Conservation (phyloP, 805 yeast species). For the Zygosaccharomyces kombuchaensis region DNA sequence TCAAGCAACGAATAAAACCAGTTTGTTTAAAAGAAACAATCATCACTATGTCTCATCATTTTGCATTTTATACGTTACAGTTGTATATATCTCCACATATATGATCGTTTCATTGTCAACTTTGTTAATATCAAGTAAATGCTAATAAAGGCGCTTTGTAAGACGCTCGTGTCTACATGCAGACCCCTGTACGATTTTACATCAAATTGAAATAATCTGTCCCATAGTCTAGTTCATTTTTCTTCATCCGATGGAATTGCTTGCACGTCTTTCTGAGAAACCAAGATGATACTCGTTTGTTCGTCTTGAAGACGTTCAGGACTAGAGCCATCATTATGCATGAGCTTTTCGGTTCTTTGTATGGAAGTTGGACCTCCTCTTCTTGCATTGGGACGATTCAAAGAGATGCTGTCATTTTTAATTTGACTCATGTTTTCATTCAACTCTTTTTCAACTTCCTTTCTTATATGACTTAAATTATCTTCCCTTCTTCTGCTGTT, state of each 20-base stretch:
- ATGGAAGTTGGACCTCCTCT: neutral
- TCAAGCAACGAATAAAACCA: conserved; percentile 5
- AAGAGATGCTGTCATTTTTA: neutral
- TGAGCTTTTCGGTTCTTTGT: neutral
- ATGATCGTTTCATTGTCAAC: conserved; percentile 2
- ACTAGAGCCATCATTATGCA: neutral
- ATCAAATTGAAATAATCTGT: too few species aligned
- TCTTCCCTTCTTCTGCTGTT: neutral
- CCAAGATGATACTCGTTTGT: neutral
- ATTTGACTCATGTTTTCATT: conserved; percentile 8
- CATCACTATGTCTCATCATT: neutral
- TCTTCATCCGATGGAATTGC: conserved; percentile 6
- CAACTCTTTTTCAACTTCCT: conserved; percentile 8
- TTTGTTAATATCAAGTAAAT: conserved; percentile 1
- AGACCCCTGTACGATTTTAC: neutral
- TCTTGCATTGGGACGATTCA: conserved; percentile 2
- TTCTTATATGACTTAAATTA: conserved; percentile 3
- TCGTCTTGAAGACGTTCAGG: neutral
- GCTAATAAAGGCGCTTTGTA: neutral
- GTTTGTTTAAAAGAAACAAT: neutral
- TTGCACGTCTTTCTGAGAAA: conserved; percentile 1
- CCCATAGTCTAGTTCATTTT: neutral
- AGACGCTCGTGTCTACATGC: neutral
- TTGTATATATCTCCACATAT: conserved; percentile 5
- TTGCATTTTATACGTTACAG: conserved; percentile 1